Conservation (phyloP, 257 asterid genomes). For the Solanum rostratum region DNA sequence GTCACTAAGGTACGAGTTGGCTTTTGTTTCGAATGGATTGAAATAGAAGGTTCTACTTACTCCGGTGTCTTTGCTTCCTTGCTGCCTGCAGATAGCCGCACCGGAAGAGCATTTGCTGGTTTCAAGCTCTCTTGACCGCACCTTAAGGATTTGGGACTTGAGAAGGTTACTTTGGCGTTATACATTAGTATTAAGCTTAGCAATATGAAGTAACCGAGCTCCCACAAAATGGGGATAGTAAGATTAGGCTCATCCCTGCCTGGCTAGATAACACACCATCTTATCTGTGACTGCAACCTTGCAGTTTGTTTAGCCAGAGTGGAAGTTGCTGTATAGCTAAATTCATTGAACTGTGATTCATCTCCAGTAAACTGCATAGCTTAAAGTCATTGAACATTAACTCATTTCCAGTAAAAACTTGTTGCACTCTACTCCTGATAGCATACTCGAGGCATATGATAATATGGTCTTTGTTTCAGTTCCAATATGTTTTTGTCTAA, state of each 20-base stretch:
- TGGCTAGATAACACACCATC: neutral
- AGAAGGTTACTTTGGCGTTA: constrained; percentile 45
- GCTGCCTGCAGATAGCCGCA: constrained; percentile 68
- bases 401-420: neutral
- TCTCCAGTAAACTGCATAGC: neutral
- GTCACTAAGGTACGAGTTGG: constrained; percentile 75
- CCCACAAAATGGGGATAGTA: neutral
- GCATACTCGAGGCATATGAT: neutral
- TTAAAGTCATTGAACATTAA: neutral
- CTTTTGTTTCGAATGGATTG: neutral
- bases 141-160: constrained; percentile 87
- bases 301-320: neutral
- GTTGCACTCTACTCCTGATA: neutral
- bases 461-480: neutral
- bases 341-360: neutral
- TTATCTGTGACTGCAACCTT: neutral
- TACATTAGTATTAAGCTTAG: neutral
- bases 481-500: neutral
- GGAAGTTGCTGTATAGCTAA: neutral
- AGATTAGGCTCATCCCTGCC: neutral
- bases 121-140: constrained; percentile 90
- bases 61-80: constrained; percentile 1
- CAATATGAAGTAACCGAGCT: neutral
- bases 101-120: constrained; percentile 64
- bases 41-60: neutral